Base-by-base conservation (phyloP, 2,329 filamentous ascomycete genomes). In the Calonectria pseudoturangicola region DNA sequence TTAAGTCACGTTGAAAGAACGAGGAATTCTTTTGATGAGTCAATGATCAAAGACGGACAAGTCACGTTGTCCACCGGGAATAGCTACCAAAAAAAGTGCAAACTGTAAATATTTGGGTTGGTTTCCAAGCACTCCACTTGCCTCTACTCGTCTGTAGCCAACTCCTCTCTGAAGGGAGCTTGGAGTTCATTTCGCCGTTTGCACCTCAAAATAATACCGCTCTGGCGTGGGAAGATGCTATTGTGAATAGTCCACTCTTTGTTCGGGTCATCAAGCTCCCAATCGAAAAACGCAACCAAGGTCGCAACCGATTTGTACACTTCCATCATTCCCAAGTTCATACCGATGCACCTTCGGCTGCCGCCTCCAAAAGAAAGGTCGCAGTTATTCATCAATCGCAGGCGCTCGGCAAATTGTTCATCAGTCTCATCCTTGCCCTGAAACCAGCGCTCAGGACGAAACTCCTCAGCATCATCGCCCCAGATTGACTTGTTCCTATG, bases 301-400 rank as follows among this genome's bases (percentile, higher is more conserved):
- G 50, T 54, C n/a, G 50, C 50, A 4, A 62, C 47, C 7, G 36
- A 39, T 28, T 71, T 71, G 54, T 71, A 71, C 10, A 63, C 48
- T 45, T 68, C 69, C 30, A 71, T 10, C 45, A 51, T 48, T 4
- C 63, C 64, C 51, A 71, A 13, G n/a, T 71, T 67, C 33, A 51
- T 62, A 4, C 64, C 64, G 18, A 71, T 21, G 36, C 69, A 71
- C 3, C 56, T 48, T 7, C 69, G 43, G 4, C 62, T 50, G 7
- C 69, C 69, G 6, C 21, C 54, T 2, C 69, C 54, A 47, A 71
- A 71, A 2, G 54, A 30, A 54, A 67, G 58, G n/a, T 62, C 50
- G 18, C 27, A 33, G 36, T 51, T 50, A 16, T 50, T 30, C 63
- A 67, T 67, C n/a, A 51, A n/a, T 5, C 41, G 45, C 16, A 48